Percentiles rank a stretch among this genome's conserved stretches.
Evolutionary conservation across 1,284 basidiomycete species (phyloP).

Genomic region (Trichosporon asahii): DNA sequence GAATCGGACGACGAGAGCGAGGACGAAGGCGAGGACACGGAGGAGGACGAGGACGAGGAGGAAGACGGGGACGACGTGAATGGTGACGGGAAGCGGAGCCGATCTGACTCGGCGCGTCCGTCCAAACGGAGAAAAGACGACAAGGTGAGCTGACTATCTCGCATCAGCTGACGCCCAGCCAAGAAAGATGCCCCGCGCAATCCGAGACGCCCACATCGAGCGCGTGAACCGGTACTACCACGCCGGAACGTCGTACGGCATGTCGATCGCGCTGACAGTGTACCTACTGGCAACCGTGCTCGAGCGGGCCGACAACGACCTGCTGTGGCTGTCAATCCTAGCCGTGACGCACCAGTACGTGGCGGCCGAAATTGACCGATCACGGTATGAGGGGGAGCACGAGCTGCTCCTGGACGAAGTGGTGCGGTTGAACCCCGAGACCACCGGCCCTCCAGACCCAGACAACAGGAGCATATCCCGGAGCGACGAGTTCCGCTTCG

Average conservation of each 20-base stretch:
- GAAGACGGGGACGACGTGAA: slow-evolving; percentile 56
- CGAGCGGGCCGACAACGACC: slow-evolving; percentile 87
- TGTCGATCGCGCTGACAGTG: slow-evolving; percentile 82
- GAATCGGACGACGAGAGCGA: slow-evolving; percentile 42
- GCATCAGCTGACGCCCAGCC: slow-evolving; percentile 29
- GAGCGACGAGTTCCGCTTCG: slow-evolving; percentile 86
- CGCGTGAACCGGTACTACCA: slow-evolving; percentile 77
- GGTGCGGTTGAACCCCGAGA: slow-evolving; percentile 69
- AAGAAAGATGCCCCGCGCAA: slow-evolving; percentile 63
- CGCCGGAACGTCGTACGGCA: slow-evolving; percentile 80
- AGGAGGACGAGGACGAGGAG: slow-evolving; percentile 51
- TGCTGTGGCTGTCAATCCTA: slow-evolving; percentile 91
- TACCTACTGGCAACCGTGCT: slow-evolving; percentile 86
- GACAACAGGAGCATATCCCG: slow-evolving; percentile 77
- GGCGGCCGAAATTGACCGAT: slow-evolving; percentile 78
- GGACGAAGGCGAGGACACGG: slow-evolving; percentile 53
- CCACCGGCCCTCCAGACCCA: slow-evolving; percentile 45
- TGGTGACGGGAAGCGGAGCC: slow-evolving; percentile 56
- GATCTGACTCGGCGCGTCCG: slow-evolving; percentile 23
- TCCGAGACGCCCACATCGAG: slow-evolving; percentile 62
- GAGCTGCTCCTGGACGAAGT: slow-evolving; percentile 81
- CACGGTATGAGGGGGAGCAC: slow-evolving; percentile 77
- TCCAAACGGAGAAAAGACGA: slow-evolving; percentile 34
- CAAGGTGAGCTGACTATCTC: slow-evolving; percentile 21
- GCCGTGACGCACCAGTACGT: slow-evolving; percentile 91